Evolutionary conservation across 2,329 filamentous ascomycete genomes (phyloP), one percentile per base, ranked within the genome.

Genomic region (Arachnomyces sp.): DNA sequence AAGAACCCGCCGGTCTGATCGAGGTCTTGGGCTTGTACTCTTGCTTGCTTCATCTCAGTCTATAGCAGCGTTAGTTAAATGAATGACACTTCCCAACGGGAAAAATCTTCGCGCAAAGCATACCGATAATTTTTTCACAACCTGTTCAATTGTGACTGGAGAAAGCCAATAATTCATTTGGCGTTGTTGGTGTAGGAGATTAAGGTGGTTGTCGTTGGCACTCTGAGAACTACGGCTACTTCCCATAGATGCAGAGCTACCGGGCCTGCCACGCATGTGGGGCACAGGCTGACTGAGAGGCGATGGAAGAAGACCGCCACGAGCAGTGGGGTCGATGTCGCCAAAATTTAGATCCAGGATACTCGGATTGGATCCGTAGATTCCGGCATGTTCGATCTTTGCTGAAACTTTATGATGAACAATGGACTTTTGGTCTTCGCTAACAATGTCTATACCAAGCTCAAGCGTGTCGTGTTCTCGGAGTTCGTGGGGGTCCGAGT

Each of bases 391-490:
- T 61, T 98, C 92, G 41, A 98, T 88, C 60, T 93, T 93, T 41
- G 92, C 89, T 14, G 90, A 89, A 35, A 98, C 92, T 60, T 98
- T 98, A 69, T 96, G 92, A 59, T 98, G 92, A 11, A 98, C 89
- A 18, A 98, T 88, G 0, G 89, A 95, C 67, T 95, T 96, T 61
- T 96, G 90, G 60, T 98, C 92, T 62, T 98, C 92, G 63, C 87
- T 95, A 38, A 98, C 90, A 56, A 98, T 98, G 59, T 98, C 92
- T 54, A 98, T 98, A 41, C 92, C 92, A 28, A 98, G 74, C 59
- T 98, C 92, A 39, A 98, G 71, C 47, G 92, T 86, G 58, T 98
- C 92, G 50, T 87, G 82, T 44, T 90, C 88, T 55, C 89, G 83
- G 28, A 98, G 70, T 59, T 96, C 90, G 59, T 95, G 87, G 0